Conservation (phyloP, 139 green algal species). For the Picochlorum sp. region DNA sequence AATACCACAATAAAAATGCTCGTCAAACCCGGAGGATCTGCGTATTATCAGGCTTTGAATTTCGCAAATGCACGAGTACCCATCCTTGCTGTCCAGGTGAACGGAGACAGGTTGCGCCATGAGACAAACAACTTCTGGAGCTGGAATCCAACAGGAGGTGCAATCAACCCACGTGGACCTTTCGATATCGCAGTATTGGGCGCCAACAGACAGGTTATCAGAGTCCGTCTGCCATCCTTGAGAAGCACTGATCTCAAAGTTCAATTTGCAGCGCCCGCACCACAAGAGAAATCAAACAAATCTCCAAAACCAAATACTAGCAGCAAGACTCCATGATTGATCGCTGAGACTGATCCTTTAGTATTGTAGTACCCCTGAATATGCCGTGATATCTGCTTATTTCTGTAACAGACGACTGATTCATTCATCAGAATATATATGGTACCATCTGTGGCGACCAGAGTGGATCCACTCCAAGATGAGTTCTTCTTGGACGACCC, state of each 20-base stretch:
- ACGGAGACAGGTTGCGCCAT: conserved; percentile 16
- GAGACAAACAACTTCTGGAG: conserved; percentile 13
- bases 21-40: conserved; percentile 20
- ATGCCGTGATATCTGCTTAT: no score
- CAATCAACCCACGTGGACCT: neutral
- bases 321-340: no score
- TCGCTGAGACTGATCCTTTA: no score
- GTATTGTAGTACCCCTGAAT: no score
- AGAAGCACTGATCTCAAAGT: conserved; percentile 15
- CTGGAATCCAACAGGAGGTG: conserved; percentile 3
- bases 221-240: conserved; percentile 4
- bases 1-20: conserved; percentile 34
- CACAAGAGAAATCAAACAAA: no score
- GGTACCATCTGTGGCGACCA: no score
- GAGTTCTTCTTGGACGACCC: no score
- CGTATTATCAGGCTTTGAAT: conserved; percentile 29
- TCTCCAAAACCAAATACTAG: no score
- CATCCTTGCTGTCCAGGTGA: conserved; percentile 22
- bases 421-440: no score
- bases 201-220: conserved; percentile 9
- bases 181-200: conserved; percentile 14
- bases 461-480: no score
- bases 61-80: conserved; percentile 25
- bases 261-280: conserved; percentile 10
- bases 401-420: no score